Percentiles rank a stretch among this genome's conserved stretches.
phyloP scores from a whole-genome alignment of 768 basidiomycete species.

The Tylopilus sp. region DNA sequence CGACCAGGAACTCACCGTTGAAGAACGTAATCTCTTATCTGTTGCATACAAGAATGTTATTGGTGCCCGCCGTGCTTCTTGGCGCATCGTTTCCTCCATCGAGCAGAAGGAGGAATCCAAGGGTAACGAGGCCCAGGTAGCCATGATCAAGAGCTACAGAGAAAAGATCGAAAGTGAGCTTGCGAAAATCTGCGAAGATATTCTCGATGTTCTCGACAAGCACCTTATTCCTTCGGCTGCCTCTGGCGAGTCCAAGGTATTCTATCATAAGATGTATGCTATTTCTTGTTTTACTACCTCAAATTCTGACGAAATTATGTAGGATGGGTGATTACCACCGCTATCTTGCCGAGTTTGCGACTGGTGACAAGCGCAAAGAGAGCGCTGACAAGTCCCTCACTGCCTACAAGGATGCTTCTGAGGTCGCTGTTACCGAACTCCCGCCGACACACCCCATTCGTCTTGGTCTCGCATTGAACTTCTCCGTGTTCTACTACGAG shows the following conservation, averaged over 20 bases:
- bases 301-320: constrained; percentile 13
- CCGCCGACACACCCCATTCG: constrained; percentile 97
- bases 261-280: constrained; percentile 98
- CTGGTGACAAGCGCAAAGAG: constrained; percentile 95
- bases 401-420: constrained; percentile 96
- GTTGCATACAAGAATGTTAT: constrained; percentile 99
- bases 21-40: constrained; percentile 96
- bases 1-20: constrained; percentile 96
- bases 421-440: constrained; percentile 94
- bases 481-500: constrained; percentile 99
- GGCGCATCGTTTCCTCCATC: constrained; percentile 97
- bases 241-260: constrained; percentile 96
- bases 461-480: constrained; percentile 97
- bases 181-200: constrained; percentile 98
- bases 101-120: constrained; percentile 99
- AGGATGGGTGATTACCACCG: constrained; percentile 99
- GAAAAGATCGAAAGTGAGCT: constrained; percentile 98
- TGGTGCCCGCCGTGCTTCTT: constrained; percentile 95
- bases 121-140: constrained; percentile 93
- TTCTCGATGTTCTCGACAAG: constrained; percentile 95
- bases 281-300: background rate
- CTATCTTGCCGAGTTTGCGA: constrained; percentile 97
- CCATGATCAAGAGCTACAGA: constrained; percentile 97
- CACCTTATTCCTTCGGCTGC: constrained; percentile 97
- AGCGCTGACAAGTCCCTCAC: constrained; percentile 96